Percentiles rank a stretch among this genome's conserved stretches.
Conservation (phyloP, 2,329 filamentous ascomycete genomes). For the Colletotrichum destructivum region DNA sequence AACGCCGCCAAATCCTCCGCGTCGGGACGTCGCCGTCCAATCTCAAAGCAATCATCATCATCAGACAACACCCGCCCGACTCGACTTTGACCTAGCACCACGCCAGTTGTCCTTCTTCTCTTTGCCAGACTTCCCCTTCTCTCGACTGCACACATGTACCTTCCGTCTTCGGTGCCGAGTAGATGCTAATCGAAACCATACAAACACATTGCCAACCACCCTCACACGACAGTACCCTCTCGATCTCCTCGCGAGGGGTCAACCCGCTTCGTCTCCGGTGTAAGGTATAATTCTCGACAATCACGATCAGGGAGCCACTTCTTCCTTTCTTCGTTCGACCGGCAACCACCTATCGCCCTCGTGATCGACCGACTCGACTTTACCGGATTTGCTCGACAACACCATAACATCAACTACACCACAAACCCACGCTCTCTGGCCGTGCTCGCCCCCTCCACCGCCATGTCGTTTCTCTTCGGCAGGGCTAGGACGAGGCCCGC, state of each 20-base stretch:
- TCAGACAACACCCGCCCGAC: constrained; percentile 23
- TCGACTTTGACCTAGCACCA: constrained; percentile 11
- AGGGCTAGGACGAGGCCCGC: constrained; percentile 66
- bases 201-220: background rate
- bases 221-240: constrained; percentile 3
- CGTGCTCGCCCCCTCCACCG: background rate
- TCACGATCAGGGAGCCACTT: background rate
- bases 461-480: constrained; percentile 71
- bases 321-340: background rate
- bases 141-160: too few relatives aligned
- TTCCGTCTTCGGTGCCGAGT: background rate
- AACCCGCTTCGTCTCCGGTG: background rate
- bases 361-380: background rate
- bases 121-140: background rate
- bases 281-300: background rate
- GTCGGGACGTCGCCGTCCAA: background rate
- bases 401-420: background rate
- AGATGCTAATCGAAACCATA: background rate
- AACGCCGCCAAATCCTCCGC: constrained; percentile 14
- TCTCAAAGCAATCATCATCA: constrained; percentile 10
- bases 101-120: background rate
- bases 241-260: background rate
- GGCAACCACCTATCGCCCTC: background rate
- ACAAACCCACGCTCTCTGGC: background rate
- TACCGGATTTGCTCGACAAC: background rate